Conservation (phyloP, 345 rosid genomes). For the Capsella bursapastoris region DNA sequence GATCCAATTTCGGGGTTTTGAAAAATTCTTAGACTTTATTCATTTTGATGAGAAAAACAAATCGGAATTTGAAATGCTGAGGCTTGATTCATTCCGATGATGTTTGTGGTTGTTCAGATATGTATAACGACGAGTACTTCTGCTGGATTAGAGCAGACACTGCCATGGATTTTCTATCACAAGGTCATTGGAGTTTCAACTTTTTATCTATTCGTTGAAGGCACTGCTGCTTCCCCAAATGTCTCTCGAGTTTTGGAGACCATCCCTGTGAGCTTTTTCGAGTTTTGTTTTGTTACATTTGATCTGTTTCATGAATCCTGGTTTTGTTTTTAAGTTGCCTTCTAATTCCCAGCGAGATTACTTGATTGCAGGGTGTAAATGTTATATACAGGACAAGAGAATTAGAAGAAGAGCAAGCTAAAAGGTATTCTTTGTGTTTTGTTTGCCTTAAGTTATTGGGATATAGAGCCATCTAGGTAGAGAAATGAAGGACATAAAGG, state of each 20-base stretch:
- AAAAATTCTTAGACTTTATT: neutral
- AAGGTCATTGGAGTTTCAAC: slow-evolving; percentile 85
- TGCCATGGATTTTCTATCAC: slow-evolving; percentile 93
- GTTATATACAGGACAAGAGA: slow-evolving; percentile 80
- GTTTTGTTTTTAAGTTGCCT: neutral
- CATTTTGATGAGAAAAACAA: neutral
- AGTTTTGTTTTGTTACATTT: neutral
- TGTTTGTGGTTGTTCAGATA: slow-evolving; percentile 54
- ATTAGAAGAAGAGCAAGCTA: slow-evolving; percentile 82
- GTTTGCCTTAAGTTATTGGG: slow-evolving; percentile 23
- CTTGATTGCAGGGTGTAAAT: slow-evolving; percentile 67
- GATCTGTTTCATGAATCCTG: slow-evolving; percentile 9
- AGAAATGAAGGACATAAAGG: neutral
- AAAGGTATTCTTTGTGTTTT: slow-evolving; percentile 52
- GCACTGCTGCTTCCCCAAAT: slow-evolving; percentile 74
- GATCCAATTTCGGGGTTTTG: neutral
- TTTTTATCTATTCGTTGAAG: slow-evolving; percentile 87
- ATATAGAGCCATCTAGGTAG: neutral
- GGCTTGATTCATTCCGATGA: neutral
- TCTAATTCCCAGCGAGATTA: slow-evolving; percentile 2
- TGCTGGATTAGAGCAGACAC: slow-evolving; percentile 85
- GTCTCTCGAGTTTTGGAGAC: slow-evolving; percentile 75
- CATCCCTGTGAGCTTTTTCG: slow-evolving; percentile 54
- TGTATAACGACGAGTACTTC: slow-evolving; percentile 87
- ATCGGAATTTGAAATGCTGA: slow-evolving; percentile 13